Base-by-base conservation (phyloP, 2,329 filamentous ascomycete genomes). In the Alternaria ventricosa region DNA sequence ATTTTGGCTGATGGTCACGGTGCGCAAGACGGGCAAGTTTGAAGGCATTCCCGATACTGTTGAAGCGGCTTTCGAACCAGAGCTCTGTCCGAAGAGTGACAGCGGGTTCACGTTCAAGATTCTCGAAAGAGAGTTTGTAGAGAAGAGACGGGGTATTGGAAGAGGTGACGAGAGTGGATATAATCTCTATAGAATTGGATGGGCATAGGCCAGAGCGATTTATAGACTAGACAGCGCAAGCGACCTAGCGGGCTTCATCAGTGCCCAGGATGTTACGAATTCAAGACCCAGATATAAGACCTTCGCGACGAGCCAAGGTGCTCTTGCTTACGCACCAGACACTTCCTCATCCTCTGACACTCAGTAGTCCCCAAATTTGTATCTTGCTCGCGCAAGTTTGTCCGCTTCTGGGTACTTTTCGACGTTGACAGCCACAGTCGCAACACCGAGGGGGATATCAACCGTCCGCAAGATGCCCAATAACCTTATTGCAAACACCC, bases 1-100 rank as follows among this genome's bases (percentile, higher is more conserved):
- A 0, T 80, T 80, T 59, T 80, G 76, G 76, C 71, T 80, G 9
- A 74, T 79, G 49, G 74, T 74, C 13, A 79, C 78, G 0, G 73
- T 78, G 20, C 67, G 78, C 12, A 70, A 69, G 45, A 68, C 67
- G 20, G 76, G 77, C 1, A 79, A 79, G 27, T 80, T 80, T 41
- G 76, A 78, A 53, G 75, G 76, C 2, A 79, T 80, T 10, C 70
- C 75, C 1, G 72, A 75, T n/a, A 79, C 78, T 1, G 76, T 78
- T 0, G 77, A 79, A 43, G 66, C 71, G 3, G 77, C 76, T 8
- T 79, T 79, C 43, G 60, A 47, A 10, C 63, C 61, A 1, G 66
- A 61, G 8, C 36, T 66, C 5, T 69, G 68, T 57, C 69, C 67
- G n/a, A 67, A 28, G 25, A 67, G 65, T 44, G 55, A 28, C 1